A percentile compares a stretch with the other conserved stretches of the same genome.
Conservation (phyloP, 164 flowering plant genomes). For the Akebia trifoliata region DNA sequence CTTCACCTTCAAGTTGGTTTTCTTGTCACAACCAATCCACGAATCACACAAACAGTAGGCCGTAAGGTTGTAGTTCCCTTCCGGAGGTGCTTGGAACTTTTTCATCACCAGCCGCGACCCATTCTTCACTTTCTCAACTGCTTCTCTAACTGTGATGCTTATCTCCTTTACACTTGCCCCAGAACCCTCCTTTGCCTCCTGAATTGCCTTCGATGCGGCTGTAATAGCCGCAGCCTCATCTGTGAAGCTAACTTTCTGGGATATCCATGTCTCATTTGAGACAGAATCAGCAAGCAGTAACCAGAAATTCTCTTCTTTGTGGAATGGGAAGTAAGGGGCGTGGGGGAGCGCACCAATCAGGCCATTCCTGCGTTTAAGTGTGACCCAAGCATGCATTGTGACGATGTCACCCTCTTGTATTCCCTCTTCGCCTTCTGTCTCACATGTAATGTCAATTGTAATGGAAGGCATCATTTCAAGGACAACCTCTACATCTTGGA, state of each 20-base stretch:
- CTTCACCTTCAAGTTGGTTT: slow-evolving; percentile 55
- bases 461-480: slow-evolving; percentile 82
- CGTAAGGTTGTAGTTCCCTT: slow-evolving; percentile 72
- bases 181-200: slow-evolving; percentile 68
- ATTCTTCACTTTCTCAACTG: slow-evolving; percentile 60
- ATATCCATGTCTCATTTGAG: slow-evolving; percentile 80
- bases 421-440: slow-evolving; percentile 95
- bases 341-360: slow-evolving; percentile 81
- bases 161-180: slow-evolving; percentile 61
- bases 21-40: slow-evolving; percentile 88
- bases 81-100: slow-evolving; percentile 76
- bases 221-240: slow-evolving; percentile 78
- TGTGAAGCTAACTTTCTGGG: slow-evolving; percentile 72
- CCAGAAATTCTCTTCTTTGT: slow-evolving; percentile 93
- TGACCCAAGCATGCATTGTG: slow-evolving; percentile 84
- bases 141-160: slow-evolving; percentile 51
- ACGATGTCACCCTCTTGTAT: slow-evolving; percentile 95
- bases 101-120: slow-evolving; percentile 80
- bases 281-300: slow-evolving; percentile 68
- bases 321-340: slow-evolving; percentile 82
- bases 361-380: slow-evolving; percentile 67
- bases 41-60: slow-evolving; percentile 74
- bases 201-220: slow-evolving; percentile 70
- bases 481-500: slow-evolving; percentile 71
- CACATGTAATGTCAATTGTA: slow-evolving; percentile 62